Conservation (phyloP, 345 rosid species). For the Syzygium aqueum region DNA sequence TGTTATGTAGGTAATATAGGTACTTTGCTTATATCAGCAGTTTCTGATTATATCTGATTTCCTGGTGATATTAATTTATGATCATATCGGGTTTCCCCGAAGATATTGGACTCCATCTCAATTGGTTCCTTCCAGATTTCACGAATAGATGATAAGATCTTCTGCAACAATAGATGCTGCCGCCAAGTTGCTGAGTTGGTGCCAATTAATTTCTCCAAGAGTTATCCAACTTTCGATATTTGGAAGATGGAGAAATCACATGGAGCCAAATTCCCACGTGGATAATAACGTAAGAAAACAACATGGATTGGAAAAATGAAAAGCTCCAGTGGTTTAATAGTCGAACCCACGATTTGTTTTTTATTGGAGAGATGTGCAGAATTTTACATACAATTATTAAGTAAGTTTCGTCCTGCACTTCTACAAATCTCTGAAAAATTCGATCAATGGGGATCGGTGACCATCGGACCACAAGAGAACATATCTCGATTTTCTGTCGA, state of each 20-base stretch:
- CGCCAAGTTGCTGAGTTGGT: background rate
- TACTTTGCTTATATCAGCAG: too few species aligned
- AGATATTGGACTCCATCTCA: too few species aligned
- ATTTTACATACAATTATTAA: background rate
- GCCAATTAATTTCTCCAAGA: background rate
- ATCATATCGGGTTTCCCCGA: too few species aligned
- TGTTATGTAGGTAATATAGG: too few species aligned
- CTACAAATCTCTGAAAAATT: background rate
- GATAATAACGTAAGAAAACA: background rate
- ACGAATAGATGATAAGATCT: too few species aligned
- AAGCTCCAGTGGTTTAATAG: too few species aligned
- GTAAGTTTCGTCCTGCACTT: background rate
- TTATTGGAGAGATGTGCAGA: background rate
- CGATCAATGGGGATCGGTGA: rapidly evolving
- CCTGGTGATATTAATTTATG: too few species aligned
- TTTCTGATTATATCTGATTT: too few species aligned
- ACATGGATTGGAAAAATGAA: background rate
- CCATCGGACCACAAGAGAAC: background rate
- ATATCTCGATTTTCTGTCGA: rapidly evolving
- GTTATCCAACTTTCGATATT: background rate
- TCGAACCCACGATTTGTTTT: too few species aligned
- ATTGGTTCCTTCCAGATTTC: too few species aligned
- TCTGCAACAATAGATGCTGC: too few species aligned
- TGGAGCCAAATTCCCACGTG: background rate
- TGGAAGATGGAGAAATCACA: background rate